These are phyloP conservation scores for Pythium vanterpoolii DNA, from an alignment of 352 stramenopile species.

Conservation along the genomic window DNA sequence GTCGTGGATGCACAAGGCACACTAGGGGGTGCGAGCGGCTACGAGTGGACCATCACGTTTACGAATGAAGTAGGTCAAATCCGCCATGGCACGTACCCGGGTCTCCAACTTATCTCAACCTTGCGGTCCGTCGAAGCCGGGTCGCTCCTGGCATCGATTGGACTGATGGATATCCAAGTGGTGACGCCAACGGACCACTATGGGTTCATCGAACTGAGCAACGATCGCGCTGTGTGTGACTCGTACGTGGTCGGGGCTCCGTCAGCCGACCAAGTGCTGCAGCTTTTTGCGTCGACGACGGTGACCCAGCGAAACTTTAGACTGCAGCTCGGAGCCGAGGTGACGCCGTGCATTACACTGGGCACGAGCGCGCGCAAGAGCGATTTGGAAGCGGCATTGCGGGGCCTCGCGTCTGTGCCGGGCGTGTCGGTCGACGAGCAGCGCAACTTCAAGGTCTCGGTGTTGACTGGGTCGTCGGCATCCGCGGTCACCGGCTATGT, in stretches of 20 bases:
- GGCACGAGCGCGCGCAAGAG: constrained; percentile 25
- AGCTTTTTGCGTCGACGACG: constrained; percentile 65
- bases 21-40: constrained; percentile 43
- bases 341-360: constrained; percentile 53
- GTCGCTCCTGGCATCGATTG: constrained; percentile 18
- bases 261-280: constrained; percentile 60
- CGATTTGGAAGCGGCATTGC: constrained; percentile 34
- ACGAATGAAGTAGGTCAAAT: constrained; percentile 37
- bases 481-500: constrained; percentile 49
- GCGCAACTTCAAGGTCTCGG: constrained; percentile 53
- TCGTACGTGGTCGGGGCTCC: constrained; percentile 60
- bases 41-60: constrained; percentile 72
- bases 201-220: constrained; percentile 57
- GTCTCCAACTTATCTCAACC: constrained; percentile 47
- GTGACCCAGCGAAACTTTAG: constrained; percentile 51
- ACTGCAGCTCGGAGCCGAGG: constrained; percentile 48
- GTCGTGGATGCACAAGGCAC: constrained; percentile 39
- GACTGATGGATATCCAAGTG: constrained; percentile 26
- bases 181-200: constrained; percentile 37
- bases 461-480: constrained; percentile 36
- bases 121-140: constrained; percentile 43
- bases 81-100: constrained; percentile 34
- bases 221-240: constrained; percentile 43
- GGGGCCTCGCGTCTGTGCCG: constrained; percentile 42
- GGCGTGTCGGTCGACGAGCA: constrained; percentile 42